phyloP scores from a whole-genome alignment of 306 rosid genomes.

The Inga leiocalycina region DNA sequence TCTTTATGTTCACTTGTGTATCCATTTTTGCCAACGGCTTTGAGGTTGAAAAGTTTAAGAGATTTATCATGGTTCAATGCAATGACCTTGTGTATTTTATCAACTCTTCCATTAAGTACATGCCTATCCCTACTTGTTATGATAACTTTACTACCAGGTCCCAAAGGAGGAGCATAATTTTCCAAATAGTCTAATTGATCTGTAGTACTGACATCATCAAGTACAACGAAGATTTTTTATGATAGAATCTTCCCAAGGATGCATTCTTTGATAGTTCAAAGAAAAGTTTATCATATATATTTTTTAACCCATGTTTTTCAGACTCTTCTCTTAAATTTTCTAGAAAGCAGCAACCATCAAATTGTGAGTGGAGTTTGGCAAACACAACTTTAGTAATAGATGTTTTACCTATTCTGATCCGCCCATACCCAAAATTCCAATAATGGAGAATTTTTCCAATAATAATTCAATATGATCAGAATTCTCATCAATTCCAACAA shows the following conservation, averaged over 20 bases:
- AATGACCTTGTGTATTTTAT: background rate
- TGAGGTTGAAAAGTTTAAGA: background rate
- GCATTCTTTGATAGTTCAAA: background rate
- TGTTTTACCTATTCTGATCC: conserved; percentile 37
- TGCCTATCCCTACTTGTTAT: background rate
- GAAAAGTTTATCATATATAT: background rate
- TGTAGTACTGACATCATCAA: background rate
- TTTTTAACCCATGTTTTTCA: background rate
- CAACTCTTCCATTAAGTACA: too few relatives aligned
- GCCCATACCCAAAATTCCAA: conserved; percentile 44
- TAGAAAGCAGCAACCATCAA: conserved; percentile 15
- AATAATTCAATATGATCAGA: background rate
- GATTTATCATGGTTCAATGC: background rate
- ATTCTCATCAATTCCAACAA: conserved; percentile 21
- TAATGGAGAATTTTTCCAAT: background rate
- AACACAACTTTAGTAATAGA: conserved; percentile 33
- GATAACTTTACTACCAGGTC: background rate
- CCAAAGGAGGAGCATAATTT: background rate
- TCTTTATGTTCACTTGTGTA: background rate
- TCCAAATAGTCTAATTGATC: background rate
- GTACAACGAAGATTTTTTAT: background rate
- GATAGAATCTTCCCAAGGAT: background rate
- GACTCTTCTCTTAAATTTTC: background rate
- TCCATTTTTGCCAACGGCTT: background rate
- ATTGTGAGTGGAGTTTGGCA: conserved; percentile 22